phyloP scores from a whole-genome alignment of 257 asterid species.

The Penstemon newberryi region DNA sequence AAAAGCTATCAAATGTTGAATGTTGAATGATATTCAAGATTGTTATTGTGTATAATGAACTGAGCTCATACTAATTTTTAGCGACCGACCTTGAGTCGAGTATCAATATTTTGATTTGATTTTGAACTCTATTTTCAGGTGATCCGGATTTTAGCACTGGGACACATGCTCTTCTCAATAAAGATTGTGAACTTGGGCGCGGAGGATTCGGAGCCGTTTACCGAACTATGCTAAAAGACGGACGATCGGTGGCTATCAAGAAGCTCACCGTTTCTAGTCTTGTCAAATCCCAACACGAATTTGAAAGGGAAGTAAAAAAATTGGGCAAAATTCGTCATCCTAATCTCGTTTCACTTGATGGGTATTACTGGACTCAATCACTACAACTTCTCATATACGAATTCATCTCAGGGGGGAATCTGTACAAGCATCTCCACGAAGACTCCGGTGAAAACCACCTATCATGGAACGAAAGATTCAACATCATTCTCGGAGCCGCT shows the following conservation, averaged over 20 bases:
- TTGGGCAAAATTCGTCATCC: slow-evolving; percentile 61
- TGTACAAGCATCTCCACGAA: slow-evolving; percentile 78
- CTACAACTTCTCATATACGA: slow-evolving; percentile 85
- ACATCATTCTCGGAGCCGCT: slow-evolving; percentile 70
- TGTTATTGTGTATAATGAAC: too few relatives aligned
- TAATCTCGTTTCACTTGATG: slow-evolving; percentile 72
- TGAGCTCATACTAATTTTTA: too few relatives aligned
- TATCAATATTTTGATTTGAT: too few relatives aligned
- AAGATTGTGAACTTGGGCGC: slow-evolving; percentile 88
- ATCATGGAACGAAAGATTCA: slow-evolving; percentile 81
- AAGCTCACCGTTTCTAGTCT: slow-evolving; percentile 82
- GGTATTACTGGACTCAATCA: slow-evolving; percentile 90
- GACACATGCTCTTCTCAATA: slow-evolving; percentile 76
- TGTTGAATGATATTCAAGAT: too few relatives aligned
- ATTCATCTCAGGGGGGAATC: slow-evolving; percentile 71
- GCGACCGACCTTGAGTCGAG: too few relatives aligned
- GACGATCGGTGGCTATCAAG: slow-evolving; percentile 84
- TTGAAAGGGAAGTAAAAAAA: slow-evolving; percentile 72
- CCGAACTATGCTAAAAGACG: slow-evolving; percentile 71
- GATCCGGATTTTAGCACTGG: slow-evolving; percentile 79
- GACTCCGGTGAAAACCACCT: slow-evolving; percentile 46
- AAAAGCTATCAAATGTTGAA: too few relatives aligned
- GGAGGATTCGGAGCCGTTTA: slow-evolving; percentile 95
- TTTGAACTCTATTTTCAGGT: slow-evolving; percentile 25
- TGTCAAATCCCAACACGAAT: slow-evolving; percentile 76